Evolutionary conservation across 2,329 filamentous ascomycete species (phyloP).

Genomic region (Calonectria pseudoturangicola): DNA sequence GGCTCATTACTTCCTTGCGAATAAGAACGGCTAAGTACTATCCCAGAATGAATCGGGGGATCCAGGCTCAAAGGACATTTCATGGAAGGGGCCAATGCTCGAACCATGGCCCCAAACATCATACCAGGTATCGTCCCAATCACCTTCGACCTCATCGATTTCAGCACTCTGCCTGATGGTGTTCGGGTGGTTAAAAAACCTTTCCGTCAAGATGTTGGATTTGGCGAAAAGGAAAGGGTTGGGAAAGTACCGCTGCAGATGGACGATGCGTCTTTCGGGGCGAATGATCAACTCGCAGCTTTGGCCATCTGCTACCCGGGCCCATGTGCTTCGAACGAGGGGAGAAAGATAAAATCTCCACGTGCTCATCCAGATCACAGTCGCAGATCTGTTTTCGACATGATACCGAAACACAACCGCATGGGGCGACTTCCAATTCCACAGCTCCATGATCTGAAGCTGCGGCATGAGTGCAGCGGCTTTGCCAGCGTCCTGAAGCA

Average conservation of each 20-base stretch:
- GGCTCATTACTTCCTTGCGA: neutral
- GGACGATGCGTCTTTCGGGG: neutral
- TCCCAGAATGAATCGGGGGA: neutral
- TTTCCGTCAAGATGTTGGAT: neutral
- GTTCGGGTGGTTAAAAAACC: neutral
- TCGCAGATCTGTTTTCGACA: neutral
- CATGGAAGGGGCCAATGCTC: neutral
- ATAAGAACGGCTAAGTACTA: neutral
- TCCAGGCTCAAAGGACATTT: neutral
- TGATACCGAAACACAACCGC: constrained; percentile 2
- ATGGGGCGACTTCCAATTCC: neutral
- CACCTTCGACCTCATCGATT: neutral
- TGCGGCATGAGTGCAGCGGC: constrained; percentile 6
- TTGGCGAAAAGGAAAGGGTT: neutral
- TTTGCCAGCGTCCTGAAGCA: neutral
- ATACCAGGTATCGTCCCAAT: neutral
- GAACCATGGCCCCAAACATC: neutral
- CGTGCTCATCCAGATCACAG: neutral
- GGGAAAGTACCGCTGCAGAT: neutral
- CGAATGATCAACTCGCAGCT: neutral
- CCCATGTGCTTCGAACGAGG: neutral
- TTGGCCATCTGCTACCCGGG: neutral
- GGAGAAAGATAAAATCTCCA: neutral
- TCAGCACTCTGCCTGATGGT: neutral
- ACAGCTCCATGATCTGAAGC: constrained; percentile 7